These are phyloP conservation scores for Trichoderma sp. DNA, from an alignment of 2,329 filamentous ascomycete genomes.

Conservation along the genomic window DNA sequence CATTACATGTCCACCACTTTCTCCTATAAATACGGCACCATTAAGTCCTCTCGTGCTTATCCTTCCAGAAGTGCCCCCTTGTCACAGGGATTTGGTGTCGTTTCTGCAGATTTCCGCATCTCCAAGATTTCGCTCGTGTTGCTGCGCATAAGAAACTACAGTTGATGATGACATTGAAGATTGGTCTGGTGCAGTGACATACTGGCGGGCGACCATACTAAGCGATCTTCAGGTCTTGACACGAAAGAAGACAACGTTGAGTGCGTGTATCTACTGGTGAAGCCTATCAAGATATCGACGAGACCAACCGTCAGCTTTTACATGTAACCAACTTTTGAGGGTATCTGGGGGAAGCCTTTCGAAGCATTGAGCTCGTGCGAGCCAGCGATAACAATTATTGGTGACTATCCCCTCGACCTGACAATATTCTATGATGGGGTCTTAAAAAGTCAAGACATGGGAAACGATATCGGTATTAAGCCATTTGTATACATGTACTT, in stretches of 20 bases:
- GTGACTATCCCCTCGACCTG: too few relatives aligned
- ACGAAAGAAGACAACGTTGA: neutral
- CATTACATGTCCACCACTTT: too few relatives aligned
- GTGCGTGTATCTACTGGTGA: rapidly evolving
- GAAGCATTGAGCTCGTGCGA: too few relatives aligned
- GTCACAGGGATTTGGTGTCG: neutral
- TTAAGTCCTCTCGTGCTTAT: rapidly evolving
- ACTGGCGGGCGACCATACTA: neutral
- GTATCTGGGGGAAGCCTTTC: too few relatives aligned
- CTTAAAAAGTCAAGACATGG: neutral
- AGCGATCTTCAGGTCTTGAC: neutral
- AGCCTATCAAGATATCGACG: too few relatives aligned
- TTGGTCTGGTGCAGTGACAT: neutral
- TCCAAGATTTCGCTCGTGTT: neutral
- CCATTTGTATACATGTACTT: neutral
- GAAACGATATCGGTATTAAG: neutral
- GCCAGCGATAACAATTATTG: too few relatives aligned
- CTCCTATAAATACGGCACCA: too few relatives aligned
- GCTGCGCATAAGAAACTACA: too few relatives aligned
- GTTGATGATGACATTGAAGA: neutral
- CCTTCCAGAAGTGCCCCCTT: neutral
- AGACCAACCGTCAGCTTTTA: too few relatives aligned
- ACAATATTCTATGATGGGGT: too few relatives aligned
- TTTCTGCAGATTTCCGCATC: neutral
- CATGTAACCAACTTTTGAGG: too few relatives aligned